Evolutionary conservation across 1,284 basidiomycete species (phyloP).

Genomic region (Trametes sp.): DNA sequence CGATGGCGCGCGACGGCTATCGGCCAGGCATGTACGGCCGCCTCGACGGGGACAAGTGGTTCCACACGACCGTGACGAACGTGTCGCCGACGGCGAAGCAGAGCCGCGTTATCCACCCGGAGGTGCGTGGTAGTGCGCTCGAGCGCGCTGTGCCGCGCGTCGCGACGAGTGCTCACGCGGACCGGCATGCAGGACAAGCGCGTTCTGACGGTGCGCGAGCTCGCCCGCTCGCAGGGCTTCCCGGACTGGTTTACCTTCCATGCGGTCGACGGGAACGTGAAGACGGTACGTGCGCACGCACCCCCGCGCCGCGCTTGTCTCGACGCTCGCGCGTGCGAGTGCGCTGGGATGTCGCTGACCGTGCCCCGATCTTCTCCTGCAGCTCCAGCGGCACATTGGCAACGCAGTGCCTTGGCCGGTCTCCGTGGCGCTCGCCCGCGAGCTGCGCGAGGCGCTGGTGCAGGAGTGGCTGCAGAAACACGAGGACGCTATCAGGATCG

Average conservation of each 20-base stretch:
- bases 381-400: constrained; percentile 82
- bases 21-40: constrained; percentile 67
- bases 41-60: constrained; percentile 58
- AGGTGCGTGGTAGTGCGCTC: constrained; percentile 49
- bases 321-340: neutral
- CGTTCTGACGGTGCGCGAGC: constrained; percentile 73
- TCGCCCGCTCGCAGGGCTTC: constrained; percentile 80
- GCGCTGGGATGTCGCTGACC: constrained; percentile 1
- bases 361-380: neutral
- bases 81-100: constrained; percentile 80
- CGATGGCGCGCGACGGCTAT: constrained; percentile 57
- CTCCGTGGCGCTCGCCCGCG: constrained; percentile 65
- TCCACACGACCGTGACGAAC: constrained; percentile 77
- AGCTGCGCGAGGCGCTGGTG: constrained; percentile 59
- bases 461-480: constrained; percentile 54
- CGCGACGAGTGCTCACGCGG: neutral
- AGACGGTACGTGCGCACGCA: constrained; percentile 57
- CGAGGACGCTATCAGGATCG: constrained; percentile 42
- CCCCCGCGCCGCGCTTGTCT: too few species aligned
- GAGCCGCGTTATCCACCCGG: constrained; percentile 68
- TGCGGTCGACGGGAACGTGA: constrained; percentile 56
- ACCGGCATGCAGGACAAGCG: constrained; percentile 57
- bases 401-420: constrained; percentile 77
- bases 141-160: neutral
- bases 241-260: constrained; percentile 73